A percentile compares a stretch with the other conserved stretches of the same genome.
These are phyloP conservation scores for Dicorynia guianensis DNA, from an alignment of 306 rosid genomes.

Conservation along the genomic window DNA sequence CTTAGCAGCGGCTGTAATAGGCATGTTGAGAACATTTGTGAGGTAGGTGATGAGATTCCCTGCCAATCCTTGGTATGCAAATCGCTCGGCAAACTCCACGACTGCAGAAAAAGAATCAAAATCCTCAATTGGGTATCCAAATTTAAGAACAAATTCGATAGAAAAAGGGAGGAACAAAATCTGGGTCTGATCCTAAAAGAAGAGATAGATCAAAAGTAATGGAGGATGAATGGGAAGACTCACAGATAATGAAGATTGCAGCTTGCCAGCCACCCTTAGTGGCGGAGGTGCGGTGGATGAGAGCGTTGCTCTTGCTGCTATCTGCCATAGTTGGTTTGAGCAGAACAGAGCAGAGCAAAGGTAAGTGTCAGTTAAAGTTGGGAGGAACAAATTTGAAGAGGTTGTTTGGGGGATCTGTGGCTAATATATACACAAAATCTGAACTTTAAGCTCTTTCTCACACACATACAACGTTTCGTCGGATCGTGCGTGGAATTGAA, in stretches of 20 bases:
- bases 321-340: no score
- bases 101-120: not conserved
- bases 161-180: not conserved
- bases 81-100: slow-evolving; percentile 63
- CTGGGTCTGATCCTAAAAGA: not conserved
- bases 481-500: no score
- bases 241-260: slow-evolving; percentile 62
- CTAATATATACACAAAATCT: no score
- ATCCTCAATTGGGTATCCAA: not conserved
- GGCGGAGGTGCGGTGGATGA: not conserved
- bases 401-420: no score
- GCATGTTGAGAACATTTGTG: slow-evolving; percentile 54
- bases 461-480: no score
- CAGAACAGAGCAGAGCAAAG: no score
- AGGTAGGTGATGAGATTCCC: slow-evolving; percentile 49
- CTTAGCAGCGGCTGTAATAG: slow-evolving; percentile 53
- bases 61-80: slow-evolving; percentile 54
- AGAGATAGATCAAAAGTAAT: not conserved
- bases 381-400: no score
- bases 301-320: no score
- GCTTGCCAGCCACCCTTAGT: slow-evolving; percentile 58
- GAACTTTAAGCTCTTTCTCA: no score
- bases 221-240: not conserved
- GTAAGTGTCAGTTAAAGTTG: no score
- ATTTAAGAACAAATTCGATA: not conserved